A percentile compares a stretch with the other conserved stretches of the same genome.
These are phyloP conservation scores for Coccomyxa sp. DNA, from an alignment of 139 green algal genomes.

Conservation along the genomic window DNA sequence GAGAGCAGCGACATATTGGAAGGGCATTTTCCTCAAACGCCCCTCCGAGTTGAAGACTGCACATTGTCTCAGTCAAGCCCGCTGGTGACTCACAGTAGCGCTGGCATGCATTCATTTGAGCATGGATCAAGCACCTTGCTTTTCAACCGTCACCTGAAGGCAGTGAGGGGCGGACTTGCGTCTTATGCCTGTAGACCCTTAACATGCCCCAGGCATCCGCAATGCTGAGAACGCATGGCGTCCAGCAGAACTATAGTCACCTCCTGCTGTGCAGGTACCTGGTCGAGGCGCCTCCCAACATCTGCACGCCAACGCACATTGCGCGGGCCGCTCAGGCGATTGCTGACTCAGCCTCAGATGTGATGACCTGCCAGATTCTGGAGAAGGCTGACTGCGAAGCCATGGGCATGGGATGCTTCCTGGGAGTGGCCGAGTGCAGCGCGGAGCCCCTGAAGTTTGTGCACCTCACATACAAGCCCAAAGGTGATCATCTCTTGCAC, in stretches of 20 bases:
- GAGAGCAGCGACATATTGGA: too few relatives aligned
- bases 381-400: slow-evolving; percentile 86
- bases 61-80: too few relatives aligned
- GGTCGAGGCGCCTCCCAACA: slow-evolving; percentile 92
- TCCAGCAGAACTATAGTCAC: neutral
- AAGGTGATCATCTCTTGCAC: slow-evolving; percentile 10
- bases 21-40: too few relatives aligned
- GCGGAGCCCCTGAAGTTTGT: slow-evolving; percentile 92
- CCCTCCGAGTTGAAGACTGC: too few relatives aligned
- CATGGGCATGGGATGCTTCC: slow-evolving; percentile 91
- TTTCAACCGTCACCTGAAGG: too few relatives aligned
- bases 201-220: too few relatives aligned
- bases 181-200: too few relatives aligned
- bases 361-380: slow-evolving; percentile 64
- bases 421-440: slow-evolving; percentile 86
- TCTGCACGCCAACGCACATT: slow-evolving; percentile 86
- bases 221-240: neutral
- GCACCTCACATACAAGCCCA: slow-evolving; percentile 90
- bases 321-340: slow-evolving; percentile 67
- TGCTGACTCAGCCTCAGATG: slow-evolving; percentile 42
- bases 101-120: too few relatives aligned
- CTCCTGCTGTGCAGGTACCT: slow-evolving; percentile 80
- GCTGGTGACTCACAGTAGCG: too few relatives aligned
- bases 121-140: too few relatives aligned
- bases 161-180: too few relatives aligned